phyloP scores from a whole-genome alignment of 2,329 filamentous ascomycete species.

The Pseudocercospora fuligena region DNA sequence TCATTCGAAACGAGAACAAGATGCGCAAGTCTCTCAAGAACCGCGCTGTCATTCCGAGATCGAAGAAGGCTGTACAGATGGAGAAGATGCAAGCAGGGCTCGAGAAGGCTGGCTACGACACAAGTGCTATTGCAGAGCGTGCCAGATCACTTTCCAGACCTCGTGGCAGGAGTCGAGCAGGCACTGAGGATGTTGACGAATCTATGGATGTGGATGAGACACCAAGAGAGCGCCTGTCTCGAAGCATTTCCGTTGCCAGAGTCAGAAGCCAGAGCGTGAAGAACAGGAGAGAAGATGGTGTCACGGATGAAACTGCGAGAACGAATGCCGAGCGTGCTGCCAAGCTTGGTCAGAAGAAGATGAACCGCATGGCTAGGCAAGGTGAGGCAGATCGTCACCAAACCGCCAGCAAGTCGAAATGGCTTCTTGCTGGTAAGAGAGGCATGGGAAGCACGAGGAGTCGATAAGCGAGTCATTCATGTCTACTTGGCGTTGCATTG shows the following conservation, averaged over 20 bases:
- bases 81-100: slow-evolving; percentile 86
- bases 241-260: slow-evolving; percentile 68
- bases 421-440: slow-evolving; percentile 92
- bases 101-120: slow-evolving; percentile 83
- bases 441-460: slow-evolving; percentile 80
- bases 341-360: slow-evolving; percentile 95
- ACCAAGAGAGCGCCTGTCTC: slow-evolving; percentile 48
- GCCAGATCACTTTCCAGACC: slow-evolving; percentile 69
- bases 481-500: background rate
- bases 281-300: slow-evolving; percentile 77
- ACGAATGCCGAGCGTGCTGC: slow-evolving; percentile 82
- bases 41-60: slow-evolving; percentile 87
- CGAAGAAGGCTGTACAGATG: slow-evolving; percentile 77
- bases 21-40: slow-evolving; percentile 98
- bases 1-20: slow-evolving; percentile 92
- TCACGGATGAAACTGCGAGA: slow-evolving; percentile 68
- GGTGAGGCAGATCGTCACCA: slow-evolving; percentile 95
- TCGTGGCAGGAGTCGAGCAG: slow-evolving; percentile 70
- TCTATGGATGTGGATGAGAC: slow-evolving; percentile 71
- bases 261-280: slow-evolving; percentile 64
- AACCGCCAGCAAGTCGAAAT: slow-evolving; percentile 80
- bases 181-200: slow-evolving; percentile 60
- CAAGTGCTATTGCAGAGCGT: slow-evolving; percentile 72
- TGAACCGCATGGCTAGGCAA: slow-evolving; percentile 96
- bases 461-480: slow-evolving; percentile 17